These are phyloP conservation scores for Coniochaeta sp. DNA, from an alignment of 2,329 filamentous ascomycete genomes.

Conservation along the genomic window DNA sequence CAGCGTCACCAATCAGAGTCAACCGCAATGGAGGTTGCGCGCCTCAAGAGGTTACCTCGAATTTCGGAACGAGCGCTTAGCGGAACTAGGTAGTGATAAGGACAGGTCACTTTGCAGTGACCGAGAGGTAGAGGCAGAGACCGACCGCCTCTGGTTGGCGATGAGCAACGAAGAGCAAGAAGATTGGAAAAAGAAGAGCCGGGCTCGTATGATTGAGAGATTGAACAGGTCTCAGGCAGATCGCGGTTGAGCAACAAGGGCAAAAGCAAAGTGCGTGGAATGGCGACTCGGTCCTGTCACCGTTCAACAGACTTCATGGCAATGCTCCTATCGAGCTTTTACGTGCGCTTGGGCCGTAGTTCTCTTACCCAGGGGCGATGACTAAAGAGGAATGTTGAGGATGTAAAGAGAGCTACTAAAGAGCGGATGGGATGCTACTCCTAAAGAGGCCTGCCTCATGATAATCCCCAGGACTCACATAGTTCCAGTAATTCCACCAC, in stretches of 20 bases:
- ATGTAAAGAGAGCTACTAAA: not conserved
- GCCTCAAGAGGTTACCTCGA: not conserved
- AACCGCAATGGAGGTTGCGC: not conserved
- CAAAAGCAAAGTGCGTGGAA: no score
- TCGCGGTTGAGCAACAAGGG: not conserved
- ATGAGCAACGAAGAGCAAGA: not conserved
- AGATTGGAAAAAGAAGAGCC: not conserved
- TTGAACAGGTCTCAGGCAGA: not conserved
- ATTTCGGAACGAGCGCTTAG: not conserved
- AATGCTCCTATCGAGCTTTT: no score
- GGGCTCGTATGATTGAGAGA: not conserved
- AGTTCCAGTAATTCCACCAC: slow-evolving; percentile 19
- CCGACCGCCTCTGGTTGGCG: not conserved
- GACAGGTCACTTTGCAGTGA: not conserved
- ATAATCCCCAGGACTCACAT: not conserved
- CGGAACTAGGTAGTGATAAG: not conserved
- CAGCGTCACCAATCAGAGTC: not conserved
- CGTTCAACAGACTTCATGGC: no score
- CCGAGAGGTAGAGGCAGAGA: not conserved
- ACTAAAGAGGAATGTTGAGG: no score
- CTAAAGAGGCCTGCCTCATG: not conserved
- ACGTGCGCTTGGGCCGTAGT: no score
- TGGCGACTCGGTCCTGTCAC: no score
- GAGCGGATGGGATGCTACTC: not conserved
- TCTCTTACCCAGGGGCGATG: no score